Base-by-base conservation (phyloP, 495 filamentous ascomycete species). In the Cladorrhinum samala region DNA sequence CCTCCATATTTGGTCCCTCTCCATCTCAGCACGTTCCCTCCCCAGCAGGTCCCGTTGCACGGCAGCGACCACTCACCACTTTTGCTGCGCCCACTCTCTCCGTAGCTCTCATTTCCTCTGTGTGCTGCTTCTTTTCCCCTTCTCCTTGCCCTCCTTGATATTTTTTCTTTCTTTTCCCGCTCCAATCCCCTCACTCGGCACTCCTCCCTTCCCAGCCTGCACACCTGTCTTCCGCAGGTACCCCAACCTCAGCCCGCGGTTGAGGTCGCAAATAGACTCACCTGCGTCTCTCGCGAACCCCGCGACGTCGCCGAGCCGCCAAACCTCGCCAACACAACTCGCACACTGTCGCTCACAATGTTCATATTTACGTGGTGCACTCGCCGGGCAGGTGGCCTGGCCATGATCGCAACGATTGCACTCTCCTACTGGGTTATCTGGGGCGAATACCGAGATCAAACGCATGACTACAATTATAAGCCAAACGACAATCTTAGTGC, bases 341-440 rank as follows among this genome's bases (percentile, higher is more conserved):
- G n/a, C n/a, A 18, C 41, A 18, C 41, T 9, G 19, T 19, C 42
- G 27, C 27, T 46, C 20, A 46, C 33, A 33, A 77, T 77, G 75
- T 76, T 70, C 51, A 60, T 78, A 56, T 73, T 77, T 53, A 56
- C 54, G 18, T 78, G 77, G 77, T 71, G 70, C 42, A 68, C 72
- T 58, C 67, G 69, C 44, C 67, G 76, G 61, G 65, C 64, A 43
- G 74, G 74, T 53, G 76, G 76, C 50, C 57, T 79, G 53, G 73
- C 70, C 39, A 75, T 79, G 70, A 53, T 78, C 37, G 63, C 56
- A 36, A 64, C 71, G 36, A 53, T 76, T 39, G 63, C 50, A 40
- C 68, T 78, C 51, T 70, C 66, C 46, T 74, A 73, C 59, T 75
- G 63, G 68, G 72, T 74, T 50, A 71, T 79, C 56, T 65, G 71